Evolutionary conservation across 116 monocot species (phyloP).

Genomic region (Papilionanthe hybrid): DNA sequence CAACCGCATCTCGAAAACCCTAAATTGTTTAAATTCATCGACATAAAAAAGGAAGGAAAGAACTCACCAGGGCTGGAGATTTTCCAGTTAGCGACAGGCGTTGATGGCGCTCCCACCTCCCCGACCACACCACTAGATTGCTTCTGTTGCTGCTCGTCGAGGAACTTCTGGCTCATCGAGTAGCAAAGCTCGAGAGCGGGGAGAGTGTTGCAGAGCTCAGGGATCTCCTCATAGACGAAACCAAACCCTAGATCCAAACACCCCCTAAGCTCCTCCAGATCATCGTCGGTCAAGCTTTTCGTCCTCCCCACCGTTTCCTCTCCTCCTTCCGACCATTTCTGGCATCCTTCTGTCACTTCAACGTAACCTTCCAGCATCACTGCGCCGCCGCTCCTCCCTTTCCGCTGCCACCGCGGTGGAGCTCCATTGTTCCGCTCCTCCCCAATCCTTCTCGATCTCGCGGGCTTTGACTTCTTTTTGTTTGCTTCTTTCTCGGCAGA

Average conservation of each 20-base stretch:
- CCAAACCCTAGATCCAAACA: constrained; percentile 72
- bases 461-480: background rate
- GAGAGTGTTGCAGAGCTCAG: constrained; percentile 63
- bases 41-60: background rate
- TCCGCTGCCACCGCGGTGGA: constrained; percentile 2
- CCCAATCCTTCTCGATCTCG: background rate
- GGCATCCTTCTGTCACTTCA: constrained; percentile 8
- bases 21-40: background rate
- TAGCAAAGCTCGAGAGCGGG: constrained; percentile 73
- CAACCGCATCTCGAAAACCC: background rate
- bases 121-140: background rate
- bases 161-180: constrained; percentile 59
- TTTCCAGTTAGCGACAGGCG: constrained; percentile 49
- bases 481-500: background rate
- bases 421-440: background rate
- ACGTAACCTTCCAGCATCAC: constrained; percentile 57
- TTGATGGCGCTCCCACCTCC: constrained; percentile 5
- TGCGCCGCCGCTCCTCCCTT: constrained; percentile 17
- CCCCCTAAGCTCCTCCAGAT: constrained; percentile 68
- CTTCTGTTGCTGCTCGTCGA: constrained; percentile 38
- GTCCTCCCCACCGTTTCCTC: constrained; percentile 28
- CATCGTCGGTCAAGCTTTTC: constrained; percentile 67
- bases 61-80: constrained; percentile 49
- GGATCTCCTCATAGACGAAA: constrained; percentile 70
- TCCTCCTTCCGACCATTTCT: constrained; percentile 18